Evolutionary conservation across 129 eudicot genomes (phyloP), one percentile per base, ranked within the genome.

Genomic region (Sambucus nigra): DNA sequence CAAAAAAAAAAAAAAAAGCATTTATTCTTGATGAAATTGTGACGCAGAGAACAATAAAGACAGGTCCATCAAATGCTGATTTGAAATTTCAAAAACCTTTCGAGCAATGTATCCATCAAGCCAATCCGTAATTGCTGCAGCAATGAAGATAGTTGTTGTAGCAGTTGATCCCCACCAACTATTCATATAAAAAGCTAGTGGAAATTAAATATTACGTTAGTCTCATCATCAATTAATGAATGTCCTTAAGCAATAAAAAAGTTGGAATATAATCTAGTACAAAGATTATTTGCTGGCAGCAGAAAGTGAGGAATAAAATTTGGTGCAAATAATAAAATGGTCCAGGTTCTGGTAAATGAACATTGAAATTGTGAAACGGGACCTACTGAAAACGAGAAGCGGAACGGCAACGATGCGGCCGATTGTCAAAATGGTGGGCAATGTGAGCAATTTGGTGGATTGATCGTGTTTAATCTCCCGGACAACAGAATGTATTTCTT

Each of bases 71-170:
- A 25, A 16, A 49, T 20, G 27, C 26, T 17, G 23, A 24, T 26
- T 32, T 24, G 16, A 51, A 40, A 42, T 57, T 65, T 25, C 23
- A 18, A 55, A 65, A 42, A 91, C 98, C 86, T 79, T 82, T 61
- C 98, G 68, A 33, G 98, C 98, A 72, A 91, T 79, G 68, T 85
- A 86, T 17, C 98, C 98, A 73, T 91, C 98, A 66, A 91, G 94
- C 98, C 98, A 91, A 73, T 91, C 98, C n/a, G 98, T 91, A 57
- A 86, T 75, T 57, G 98, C 88, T 17, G 98, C 98, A 22, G 74
- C 89, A 55, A 91, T 48, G 51, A 91, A 91, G 42, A 91, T 86
- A 51, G 82, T 64, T 0, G 95, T 79, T 5, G 98, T 91, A 53
- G 78, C 82, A 33, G 82, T 67, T 22, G 98, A 77, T 55, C 98